phyloP scores from a whole-genome alignment of 805 yeast genomes.

The Schwanniomyces yamadae region DNA sequence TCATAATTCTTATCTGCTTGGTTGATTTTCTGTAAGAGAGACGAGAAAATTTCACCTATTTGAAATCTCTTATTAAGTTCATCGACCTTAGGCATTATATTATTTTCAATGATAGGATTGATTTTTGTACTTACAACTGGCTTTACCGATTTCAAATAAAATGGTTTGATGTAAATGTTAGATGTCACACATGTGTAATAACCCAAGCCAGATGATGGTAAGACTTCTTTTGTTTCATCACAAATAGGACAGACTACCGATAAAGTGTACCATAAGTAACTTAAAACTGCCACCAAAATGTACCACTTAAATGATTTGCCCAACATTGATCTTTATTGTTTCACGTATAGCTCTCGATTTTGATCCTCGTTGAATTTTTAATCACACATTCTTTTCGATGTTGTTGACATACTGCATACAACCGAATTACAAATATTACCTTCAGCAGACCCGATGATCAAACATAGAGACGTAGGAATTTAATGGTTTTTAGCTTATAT shows the following conservation, averaged over 20 bases:
- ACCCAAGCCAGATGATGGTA: slow-evolving; percentile 3
- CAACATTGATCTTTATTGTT: slow-evolving; percentile 1
- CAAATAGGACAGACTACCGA: slow-evolving; percentile 6
- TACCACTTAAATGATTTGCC: slow-evolving; percentile 6
- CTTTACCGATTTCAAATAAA: slow-evolving; percentile 2
- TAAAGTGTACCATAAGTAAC: slow-evolving; percentile 8
- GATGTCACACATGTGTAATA: slow-evolving; percentile 5
- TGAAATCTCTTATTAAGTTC: slow-evolving; percentile 2
- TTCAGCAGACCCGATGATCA: too few relatives aligned
- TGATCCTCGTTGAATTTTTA: neutral
- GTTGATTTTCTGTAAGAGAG: neutral
- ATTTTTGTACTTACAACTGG: slow-evolving; percentile 3
- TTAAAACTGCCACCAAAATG: slow-evolving; percentile 6
- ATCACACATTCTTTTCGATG: too few relatives aligned
- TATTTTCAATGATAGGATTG: slow-evolving; percentile 3
- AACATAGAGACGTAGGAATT: too few relatives aligned
- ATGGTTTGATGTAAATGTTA: slow-evolving; percentile 3
- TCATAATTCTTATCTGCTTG: neutral
- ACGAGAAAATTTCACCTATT: neutral
- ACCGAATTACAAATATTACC: too few relatives aligned
- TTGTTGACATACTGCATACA: too few relatives aligned
- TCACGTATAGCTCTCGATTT: neutral
- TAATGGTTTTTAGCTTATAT: too few relatives aligned
- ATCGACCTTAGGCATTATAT: neutral
- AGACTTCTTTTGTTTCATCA: neutral